Base-by-base conservation (phyloP, 768 basidiomycete species). In the Boletus subparvulus region DNA sequence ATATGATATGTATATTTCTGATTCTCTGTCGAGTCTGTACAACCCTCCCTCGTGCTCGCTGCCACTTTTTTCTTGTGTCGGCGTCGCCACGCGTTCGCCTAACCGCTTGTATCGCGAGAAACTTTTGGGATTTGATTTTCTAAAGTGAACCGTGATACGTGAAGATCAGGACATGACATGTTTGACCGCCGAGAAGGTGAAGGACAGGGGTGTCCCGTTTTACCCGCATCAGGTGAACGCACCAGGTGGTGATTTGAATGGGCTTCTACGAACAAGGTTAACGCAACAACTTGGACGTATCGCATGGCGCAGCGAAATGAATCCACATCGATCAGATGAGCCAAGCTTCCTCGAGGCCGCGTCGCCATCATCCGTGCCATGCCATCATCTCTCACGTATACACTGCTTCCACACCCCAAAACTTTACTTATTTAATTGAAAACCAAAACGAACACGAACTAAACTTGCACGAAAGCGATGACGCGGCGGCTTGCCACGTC, bases 61-160 rank as follows among this genome's bases (percentile, higher is more conserved):
- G 33, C 16, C 24, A 10, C 17, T 2, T 11, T 30, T 60, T 36
- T 36, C 14, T 36, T 54, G 21, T 28, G 52, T 47, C 30, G 41
- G 41, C 19, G 12, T 24, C 19, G 17, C 17, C 54, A 42, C 47
- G 30, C 43, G 43, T 11, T 51, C 13, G 2, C 50, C 19, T 36
- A 14, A 28, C 47, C 17, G 19, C 33, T 60, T 9, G 36, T 35
- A n/a, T 21, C 35, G 47, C 56, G 54, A 50, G 49, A 68, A 66
- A 40, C 58, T 68, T 56, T 58, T 41, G 12, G 13, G 37, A 68
- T 68, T 60, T 70, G 58, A 70, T 65, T 54, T 57, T 59, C 40
- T 46, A 11, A 56, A 52, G 47, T 12, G 45, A n/a, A n/a, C n/a
- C n/a, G n/a, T n/a, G n/a, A n/a, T 60, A 53, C 48, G 45, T 40